Conservation (phyloP, 768 basidiomycete genomes). For the Suillus spraguei region DNA sequence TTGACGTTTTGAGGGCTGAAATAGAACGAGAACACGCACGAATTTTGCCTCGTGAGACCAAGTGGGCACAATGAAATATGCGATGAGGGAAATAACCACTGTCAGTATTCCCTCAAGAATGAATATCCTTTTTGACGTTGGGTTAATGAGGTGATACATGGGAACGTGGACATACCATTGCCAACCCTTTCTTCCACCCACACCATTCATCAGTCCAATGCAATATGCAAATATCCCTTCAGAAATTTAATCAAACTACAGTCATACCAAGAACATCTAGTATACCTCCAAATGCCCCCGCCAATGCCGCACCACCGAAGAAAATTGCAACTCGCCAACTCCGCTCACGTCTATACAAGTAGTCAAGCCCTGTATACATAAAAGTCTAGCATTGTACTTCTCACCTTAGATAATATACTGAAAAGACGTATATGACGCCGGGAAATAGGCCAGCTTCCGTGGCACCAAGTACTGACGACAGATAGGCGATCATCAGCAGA, state of each 20-base stretch:
- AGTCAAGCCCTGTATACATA: background rate
- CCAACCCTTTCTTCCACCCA: slow-evolving; percentile 64
- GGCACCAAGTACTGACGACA: slow-evolving; percentile 48
- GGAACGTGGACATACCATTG: slow-evolving; percentile 43
- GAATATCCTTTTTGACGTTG: slow-evolving; percentile 47
- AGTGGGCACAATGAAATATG: slow-evolving; percentile 58
- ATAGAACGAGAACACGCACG: slow-evolving; percentile 34
- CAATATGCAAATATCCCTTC: slow-evolving; percentile 58
- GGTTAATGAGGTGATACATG: background rate
- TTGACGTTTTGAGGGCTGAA: slow-evolving; percentile 4
- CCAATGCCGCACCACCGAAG: slow-evolving; percentile 61
- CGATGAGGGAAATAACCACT: slow-evolving; percentile 44
- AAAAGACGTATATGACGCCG: slow-evolving; percentile 60
- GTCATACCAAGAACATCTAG: background rate
- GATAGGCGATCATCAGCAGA: background rate
- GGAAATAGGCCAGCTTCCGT: slow-evolving; percentile 65
- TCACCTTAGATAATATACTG: slow-evolving; percentile 56
- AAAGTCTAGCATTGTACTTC: background rate
- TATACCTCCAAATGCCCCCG: slow-evolving; percentile 64
- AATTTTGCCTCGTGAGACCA: slow-evolving; percentile 62
- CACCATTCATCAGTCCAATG: slow-evolving; percentile 62
- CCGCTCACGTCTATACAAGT: slow-evolving; percentile 47
- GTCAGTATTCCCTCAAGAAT: slow-evolving; percentile 60
- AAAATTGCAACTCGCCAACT: slow-evolving; percentile 65
- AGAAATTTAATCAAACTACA: background rate